phyloP scores from a whole-genome alignment of 345 rosid species.

The Arabis alpina region DNA sequence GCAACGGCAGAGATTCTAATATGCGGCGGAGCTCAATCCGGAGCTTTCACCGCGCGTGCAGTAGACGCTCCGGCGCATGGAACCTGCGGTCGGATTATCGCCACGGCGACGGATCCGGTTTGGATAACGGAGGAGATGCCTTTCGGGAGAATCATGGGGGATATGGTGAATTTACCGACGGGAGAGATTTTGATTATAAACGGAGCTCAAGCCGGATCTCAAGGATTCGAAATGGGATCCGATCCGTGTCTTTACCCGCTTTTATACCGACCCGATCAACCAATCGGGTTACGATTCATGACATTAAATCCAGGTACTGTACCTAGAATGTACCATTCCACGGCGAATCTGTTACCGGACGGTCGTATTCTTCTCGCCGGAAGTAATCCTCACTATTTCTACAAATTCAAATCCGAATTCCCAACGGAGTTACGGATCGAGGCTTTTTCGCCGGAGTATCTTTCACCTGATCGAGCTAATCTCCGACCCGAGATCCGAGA shows the following conservation, averaged over 20 bases:
- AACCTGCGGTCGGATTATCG: slow-evolving; percentile 67
- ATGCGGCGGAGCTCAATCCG: slow-evolving; percentile 87
- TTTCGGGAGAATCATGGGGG: slow-evolving; percentile 90
- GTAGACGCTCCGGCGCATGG: slow-evolving; percentile 61
- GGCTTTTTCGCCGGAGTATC: slow-evolving; percentile 87
- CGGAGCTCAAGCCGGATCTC: slow-evolving; percentile 84
- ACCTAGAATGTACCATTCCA: slow-evolving; percentile 90
- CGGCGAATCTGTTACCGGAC: slow-evolving; percentile 84
- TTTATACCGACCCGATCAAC: slow-evolving; percentile 69
- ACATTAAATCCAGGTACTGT: slow-evolving; percentile 75
- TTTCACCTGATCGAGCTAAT: slow-evolving; percentile 74
- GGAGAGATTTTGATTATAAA: slow-evolving; percentile 74
- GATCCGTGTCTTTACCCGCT: slow-evolving; percentile 65
- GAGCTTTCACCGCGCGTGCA: slow-evolving; percentile 60
- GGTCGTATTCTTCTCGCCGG: slow-evolving; percentile 83
- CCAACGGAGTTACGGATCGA: slow-evolving; percentile 87
- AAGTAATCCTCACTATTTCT: slow-evolving; percentile 84
- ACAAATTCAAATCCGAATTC: slow-evolving; percentile 59
- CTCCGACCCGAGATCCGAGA: slow-evolving; percentile 67
- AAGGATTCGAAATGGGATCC: slow-evolving; percentile 72
- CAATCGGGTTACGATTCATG: slow-evolving; percentile 66
- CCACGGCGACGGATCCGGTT: slow-evolving; percentile 50
- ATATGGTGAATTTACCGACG: slow-evolving; percentile 86
- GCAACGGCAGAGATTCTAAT: slow-evolving; percentile 62
- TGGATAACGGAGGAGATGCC: slow-evolving; percentile 92